These are phyloP conservation scores for Diplodia seriata DNA, from an alignment of 2,329 filamentous ascomycete genomes.

Conservation along the genomic window DNA sequence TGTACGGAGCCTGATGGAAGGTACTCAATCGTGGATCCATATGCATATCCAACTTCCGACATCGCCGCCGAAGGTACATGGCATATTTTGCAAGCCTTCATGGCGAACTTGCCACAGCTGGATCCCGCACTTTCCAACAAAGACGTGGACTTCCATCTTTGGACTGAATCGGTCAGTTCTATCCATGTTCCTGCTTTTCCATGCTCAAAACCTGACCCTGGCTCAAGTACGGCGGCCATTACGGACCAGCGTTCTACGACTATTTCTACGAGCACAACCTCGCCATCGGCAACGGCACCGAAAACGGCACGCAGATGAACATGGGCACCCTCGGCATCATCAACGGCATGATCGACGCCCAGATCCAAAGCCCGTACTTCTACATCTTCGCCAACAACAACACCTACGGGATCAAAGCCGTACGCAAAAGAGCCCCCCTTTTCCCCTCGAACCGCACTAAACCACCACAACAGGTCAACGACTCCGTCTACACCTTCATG, in stretches of 20 bases:
- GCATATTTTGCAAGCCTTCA: conserved; percentile 47
- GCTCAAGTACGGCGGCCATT: conserved; percentile 52
- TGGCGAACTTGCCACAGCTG: conserved; percentile 49
- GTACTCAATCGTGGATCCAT: conserved; percentile 5
- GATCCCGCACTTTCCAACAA: conserved; percentile 56
- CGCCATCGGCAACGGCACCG: conserved; percentile 57
- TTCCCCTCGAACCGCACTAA: background rate
- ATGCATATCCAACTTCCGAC: conserved; percentile 42
- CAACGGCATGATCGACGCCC: conserved; percentile 61
- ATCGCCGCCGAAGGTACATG: conserved; percentile 46
- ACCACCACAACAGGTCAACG: conserved; percentile 46
- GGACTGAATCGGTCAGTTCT: conserved; percentile 50
- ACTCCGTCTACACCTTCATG: conserved; percentile 54
- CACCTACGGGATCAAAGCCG: conserved; percentile 59
- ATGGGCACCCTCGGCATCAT: conserved; percentile 63
- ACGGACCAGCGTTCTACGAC: conserved; percentile 62
- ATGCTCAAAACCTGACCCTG: background rate
- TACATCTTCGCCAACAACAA: conserved; percentile 62
- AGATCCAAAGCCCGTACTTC: conserved; percentile 56
- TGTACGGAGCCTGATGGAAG: conserved; percentile 12
- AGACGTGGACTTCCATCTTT: conserved; percentile 61
- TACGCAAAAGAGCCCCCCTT: background rate
- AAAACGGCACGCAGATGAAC: conserved; percentile 57
- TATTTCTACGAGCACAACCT: conserved; percentile 65
- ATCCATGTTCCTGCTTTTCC: no score